Evolutionary conservation across 2,329 filamentous ascomycete genomes (phyloP).

Genomic region (Sporothrix schenckii): DNA sequence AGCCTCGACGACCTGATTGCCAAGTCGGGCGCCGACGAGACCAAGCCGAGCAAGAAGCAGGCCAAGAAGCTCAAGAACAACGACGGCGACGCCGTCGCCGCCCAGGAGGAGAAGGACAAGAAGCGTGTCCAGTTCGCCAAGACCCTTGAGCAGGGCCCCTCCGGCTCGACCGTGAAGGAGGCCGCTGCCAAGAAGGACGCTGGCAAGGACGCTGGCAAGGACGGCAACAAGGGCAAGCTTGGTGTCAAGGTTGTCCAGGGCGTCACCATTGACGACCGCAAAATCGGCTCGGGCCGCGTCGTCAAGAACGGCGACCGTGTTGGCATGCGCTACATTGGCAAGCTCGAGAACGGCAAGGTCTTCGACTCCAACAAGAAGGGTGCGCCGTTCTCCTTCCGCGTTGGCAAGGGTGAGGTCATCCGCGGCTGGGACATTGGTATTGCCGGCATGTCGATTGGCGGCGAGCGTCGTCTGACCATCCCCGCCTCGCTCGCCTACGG

Average conservation of each 20-base stretch:
- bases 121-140: slow-evolving; percentile 99
- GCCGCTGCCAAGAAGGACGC: slow-evolving; percentile 44
- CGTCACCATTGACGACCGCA: slow-evolving; percentile 94
- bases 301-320: slow-evolving; percentile 91
- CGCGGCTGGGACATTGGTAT: slow-evolving; percentile 98
- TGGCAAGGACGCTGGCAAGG: slow-evolving; percentile 45
- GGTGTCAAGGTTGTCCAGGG: slow-evolving; percentile 81
- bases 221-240: slow-evolving; percentile 52
- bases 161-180: slow-evolving; percentile 59
- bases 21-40: slow-evolving; percentile 67
- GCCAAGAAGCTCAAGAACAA: slow-evolving; percentile 99
- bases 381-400: slow-evolving; percentile 94
- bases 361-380: slow-evolving; percentile 99
- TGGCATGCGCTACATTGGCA: slow-evolving; percentile 97
- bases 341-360: slow-evolving; percentile 89
- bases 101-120: slow-evolving; percentile 66
- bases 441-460: slow-evolving; percentile 87
- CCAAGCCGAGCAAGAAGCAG: slow-evolving; percentile 92
- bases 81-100: slow-evolving; percentile 78
- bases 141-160: slow-evolving; percentile 96
- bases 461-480: slow-evolving; percentile 89
- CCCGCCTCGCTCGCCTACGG: slow-evolving; percentile 89
- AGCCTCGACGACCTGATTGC: slow-evolving; percentile 82
- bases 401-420: slow-evolving; percentile 93
- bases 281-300: slow-evolving; percentile 78